These are phyloP conservation scores for Phytophthora colocasiae DNA, from an alignment of 352 stramenopile genomes.

Conservation along the genomic window DNA sequence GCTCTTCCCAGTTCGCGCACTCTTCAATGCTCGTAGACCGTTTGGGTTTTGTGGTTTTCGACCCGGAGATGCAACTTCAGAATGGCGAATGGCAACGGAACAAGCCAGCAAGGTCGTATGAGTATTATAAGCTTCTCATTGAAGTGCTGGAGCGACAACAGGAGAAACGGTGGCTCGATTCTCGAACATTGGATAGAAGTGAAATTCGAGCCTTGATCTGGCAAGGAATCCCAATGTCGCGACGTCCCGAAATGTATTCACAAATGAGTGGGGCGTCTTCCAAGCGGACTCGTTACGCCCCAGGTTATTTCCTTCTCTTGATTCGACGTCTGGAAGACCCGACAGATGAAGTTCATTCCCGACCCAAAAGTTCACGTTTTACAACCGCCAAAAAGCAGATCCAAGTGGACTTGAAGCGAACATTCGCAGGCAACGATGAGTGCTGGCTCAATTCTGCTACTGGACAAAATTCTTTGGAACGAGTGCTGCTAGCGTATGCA, in stretches of 20 bases:
- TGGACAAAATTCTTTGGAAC: conserved; percentile 57
- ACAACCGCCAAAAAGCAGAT: conserved; percentile 58
- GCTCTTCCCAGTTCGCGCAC: conserved; percentile 18
- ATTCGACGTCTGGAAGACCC: conserved; percentile 30
- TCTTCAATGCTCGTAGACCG: conserved; percentile 40
- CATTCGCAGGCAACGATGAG: conserved; percentile 64
- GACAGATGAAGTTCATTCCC: conserved; percentile 23
- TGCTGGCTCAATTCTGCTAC: conserved; percentile 64
- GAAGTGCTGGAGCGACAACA: conserved; percentile 52
- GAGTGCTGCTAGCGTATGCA: conserved; percentile 83
- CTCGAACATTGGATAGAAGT: conserved; percentile 7
- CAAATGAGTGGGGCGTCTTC: conserved; percentile 48
- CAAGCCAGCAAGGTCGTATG: conserved; percentile 38
- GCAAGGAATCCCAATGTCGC: conserved; percentile 54
- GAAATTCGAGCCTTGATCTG: conserved; percentile 47
- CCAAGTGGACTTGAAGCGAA: conserved; percentile 71
- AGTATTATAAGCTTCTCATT: conserved; percentile 59
- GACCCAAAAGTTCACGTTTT: conserved; percentile 34
- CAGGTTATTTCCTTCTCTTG: conserved; percentile 49
- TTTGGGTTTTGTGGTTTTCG: conserved; percentile 62
- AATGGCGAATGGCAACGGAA: conserved; percentile 29
- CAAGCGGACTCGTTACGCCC: conserved; percentile 23
- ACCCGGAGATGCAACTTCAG: conserved; percentile 37
- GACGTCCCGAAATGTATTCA: conserved; percentile 54
- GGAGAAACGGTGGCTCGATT: conserved; percentile 38